Conservation (phyloP, 176 grass and related monocot genomes). For the Zea mays region Zm-B73-REFERENCE-NAM-5.0 NC_050104.1:156003501-156004000, state of each 20-base stretch:
- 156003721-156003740: not conserved
- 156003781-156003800: not conserved
- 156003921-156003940: not conserved
- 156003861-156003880: not conserved
- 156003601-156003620: not conserved
- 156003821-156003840: not conserved
- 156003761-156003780: not conserved
- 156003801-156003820: constrained; percentile 1
- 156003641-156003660: not conserved
- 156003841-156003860: not conserved
- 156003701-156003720: not conserved
- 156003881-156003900: not conserved
- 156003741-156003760: not conserved
- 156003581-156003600: not conserved
- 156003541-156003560: not conserved
- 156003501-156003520: not conserved
- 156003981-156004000: not conserved
- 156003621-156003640: not conserved
- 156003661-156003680: not conserved
- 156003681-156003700: constrained; percentile 11
- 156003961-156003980: not conserved
- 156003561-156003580: not conserved
- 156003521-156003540: not conserved
- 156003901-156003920: not conserved
- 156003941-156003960: not conserved